These are phyloP conservation scores for Rhynchosporium agropyri DNA, from an alignment of 2,329 filamentous ascomycete genomes.

Conservation along the genomic window DNA sequence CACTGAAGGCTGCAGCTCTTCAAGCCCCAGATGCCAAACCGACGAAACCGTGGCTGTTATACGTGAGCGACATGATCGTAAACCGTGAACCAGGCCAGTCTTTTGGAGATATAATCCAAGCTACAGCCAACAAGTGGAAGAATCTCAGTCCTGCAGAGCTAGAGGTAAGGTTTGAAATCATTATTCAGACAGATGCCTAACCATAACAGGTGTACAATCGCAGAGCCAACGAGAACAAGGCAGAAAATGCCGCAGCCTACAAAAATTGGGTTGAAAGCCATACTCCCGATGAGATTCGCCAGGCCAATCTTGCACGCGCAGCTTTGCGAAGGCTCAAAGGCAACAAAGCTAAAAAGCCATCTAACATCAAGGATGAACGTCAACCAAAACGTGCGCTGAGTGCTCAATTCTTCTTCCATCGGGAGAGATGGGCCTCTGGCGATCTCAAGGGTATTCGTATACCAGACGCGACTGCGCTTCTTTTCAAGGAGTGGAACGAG, in stretches of 20 bases:
- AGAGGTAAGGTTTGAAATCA: constrained; percentile 42
- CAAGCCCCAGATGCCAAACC: constrained; percentile 44
- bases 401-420: constrained; percentile 49
- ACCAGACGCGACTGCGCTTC: constrained; percentile 46
- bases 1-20: constrained; percentile 26
- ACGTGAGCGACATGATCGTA: constrained; percentile 11
- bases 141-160: constrained; percentile 41
- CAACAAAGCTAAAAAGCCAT: neutral
- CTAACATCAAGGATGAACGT: constrained; percentile 56
- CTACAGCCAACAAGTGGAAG: constrained; percentile 40
- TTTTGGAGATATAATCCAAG: constrained; percentile 11
- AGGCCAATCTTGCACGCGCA: constrained; percentile 60
- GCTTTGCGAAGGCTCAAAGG: constrained; percentile 28
- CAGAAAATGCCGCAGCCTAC: constrained; percentile 48
- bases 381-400: constrained; percentile 48
- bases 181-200: constrained; percentile 20
- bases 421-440: constrained; percentile 49
- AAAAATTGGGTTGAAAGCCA: constrained; percentile 57
- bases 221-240: constrained; percentile 50
- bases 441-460: constrained; percentile 53
- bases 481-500: constrained; percentile 51
- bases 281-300: constrained; percentile 58
- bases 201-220: constrained; percentile 54
- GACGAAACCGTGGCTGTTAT: constrained; percentile 31
- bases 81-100: neutral